Evolutionary conservation across 2,329 filamentous ascomycete genomes (phyloP).

Genomic region (Colletotrichum tropicale): DNA sequence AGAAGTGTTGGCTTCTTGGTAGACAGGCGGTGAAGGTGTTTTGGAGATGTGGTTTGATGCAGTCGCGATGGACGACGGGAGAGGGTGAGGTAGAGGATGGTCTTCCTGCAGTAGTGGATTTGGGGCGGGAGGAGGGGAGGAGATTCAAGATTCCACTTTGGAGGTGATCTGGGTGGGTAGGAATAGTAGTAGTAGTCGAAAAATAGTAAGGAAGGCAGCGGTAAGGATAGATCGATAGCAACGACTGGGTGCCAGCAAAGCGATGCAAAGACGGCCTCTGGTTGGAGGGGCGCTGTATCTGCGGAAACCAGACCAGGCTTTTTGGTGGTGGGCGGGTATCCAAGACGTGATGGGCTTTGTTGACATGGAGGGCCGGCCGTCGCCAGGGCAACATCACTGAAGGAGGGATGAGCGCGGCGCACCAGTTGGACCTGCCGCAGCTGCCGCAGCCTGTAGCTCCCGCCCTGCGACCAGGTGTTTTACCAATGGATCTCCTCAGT

Average conservation of each 20-base stretch:
- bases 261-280: neutral
- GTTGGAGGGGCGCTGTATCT: constrained; percentile 21
- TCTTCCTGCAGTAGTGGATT: constrained; percentile 20
- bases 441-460: neutral
- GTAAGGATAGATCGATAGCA: neutral
- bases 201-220: neutral
- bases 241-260: neutral
- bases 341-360: constrained; percentile 31
- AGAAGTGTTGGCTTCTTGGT: constrained; percentile 6
- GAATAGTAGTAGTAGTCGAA: neutral
- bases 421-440: neutral
- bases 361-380: constrained; percentile 24
- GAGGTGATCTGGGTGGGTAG: constrained; percentile 18
- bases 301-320: constrained; percentile 25
- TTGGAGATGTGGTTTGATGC: neutral
- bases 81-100: neutral
- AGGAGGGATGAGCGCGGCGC: neutral
- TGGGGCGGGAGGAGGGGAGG: constrained; percentile 15
- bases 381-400: constrained; percentile 33
- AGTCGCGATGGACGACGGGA: constrained; percentile 3
- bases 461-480: neutral
- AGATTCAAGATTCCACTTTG: constrained; percentile 22
- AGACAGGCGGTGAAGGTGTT: neutral
- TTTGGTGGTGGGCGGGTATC: constrained; percentile 14
- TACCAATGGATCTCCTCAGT: neutral